phyloP scores from a whole-genome alignment of 2,329 filamentous ascomycete species.

The Colletotrichum plurivorum region DNA sequence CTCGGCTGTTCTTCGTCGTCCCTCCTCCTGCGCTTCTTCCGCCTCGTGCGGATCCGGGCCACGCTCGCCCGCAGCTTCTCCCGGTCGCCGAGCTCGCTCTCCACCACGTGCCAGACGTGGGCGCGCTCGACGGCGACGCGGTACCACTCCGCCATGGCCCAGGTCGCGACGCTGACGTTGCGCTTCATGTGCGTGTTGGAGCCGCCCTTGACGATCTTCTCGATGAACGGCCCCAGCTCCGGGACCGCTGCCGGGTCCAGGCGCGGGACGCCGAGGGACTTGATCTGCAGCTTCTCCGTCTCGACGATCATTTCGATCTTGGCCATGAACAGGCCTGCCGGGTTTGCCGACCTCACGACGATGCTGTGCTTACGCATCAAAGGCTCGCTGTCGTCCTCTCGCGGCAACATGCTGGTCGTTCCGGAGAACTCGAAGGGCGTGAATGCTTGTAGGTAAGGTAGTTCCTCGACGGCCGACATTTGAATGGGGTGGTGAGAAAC shows the following conservation, averaged over 20 bases:
- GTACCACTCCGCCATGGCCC: conserved; percentile 79
- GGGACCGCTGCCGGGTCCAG: conserved; percentile 71
- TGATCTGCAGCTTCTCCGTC: conserved; percentile 64
- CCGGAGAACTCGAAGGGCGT: conserved; percentile 76
- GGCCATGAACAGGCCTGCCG: conserved; percentile 70
- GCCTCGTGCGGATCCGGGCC: conserved; percentile 47
- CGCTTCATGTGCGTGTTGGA: conserved; percentile 62
- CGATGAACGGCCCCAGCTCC: conserved; percentile 70
- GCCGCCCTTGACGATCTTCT: conserved; percentile 55
- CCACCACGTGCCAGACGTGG: conserved; percentile 72
- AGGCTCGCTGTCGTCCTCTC: conserved; percentile 45
- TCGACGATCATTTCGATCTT: conserved; percentile 72
- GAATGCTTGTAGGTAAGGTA: conserved; percentile 80
- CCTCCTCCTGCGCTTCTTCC: conserved; percentile 42
- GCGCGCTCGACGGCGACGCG: conserved; percentile 73
- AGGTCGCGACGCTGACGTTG: conserved; percentile 73
- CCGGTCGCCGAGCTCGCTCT: conserved; percentile 59
- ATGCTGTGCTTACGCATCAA: conserved; percentile 70
- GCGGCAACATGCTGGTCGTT: conserved; percentile 61
- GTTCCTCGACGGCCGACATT: conserved; percentile 74
- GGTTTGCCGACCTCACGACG: conserved; percentile 59
- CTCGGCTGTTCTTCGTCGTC: conserved; percentile 40
- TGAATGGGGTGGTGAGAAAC: conserved; percentile 76
- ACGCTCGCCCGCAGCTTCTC: conserved; percentile 51
- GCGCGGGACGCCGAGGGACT: conserved; percentile 65